These are phyloP conservation scores for Lachancea waltii DNA, from an alignment of 805 yeast genomes.

Conservation along the genomic window DNA sequence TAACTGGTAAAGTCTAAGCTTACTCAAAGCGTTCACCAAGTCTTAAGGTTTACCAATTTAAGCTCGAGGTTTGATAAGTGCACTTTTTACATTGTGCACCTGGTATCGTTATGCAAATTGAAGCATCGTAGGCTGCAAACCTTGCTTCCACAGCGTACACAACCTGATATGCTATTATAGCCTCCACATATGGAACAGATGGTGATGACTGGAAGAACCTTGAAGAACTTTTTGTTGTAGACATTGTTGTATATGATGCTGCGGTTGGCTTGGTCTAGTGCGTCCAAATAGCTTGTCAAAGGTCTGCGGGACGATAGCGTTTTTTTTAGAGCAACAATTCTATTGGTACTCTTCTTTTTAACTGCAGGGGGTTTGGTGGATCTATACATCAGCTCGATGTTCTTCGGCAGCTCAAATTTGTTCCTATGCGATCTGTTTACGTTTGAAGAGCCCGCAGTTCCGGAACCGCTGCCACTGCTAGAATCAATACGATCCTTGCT, in stretches of 20 bases:
- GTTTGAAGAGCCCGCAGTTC: constrained; percentile 13
- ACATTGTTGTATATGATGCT: constrained; percentile 28
- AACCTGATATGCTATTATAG: constrained; percentile 28
- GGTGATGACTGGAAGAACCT: constrained; percentile 30
- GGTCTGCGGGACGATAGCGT: constrained; percentile 27
- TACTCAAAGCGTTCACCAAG: too few species aligned
- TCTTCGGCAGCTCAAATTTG: constrained; percentile 29
- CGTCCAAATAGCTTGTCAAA: constrained; percentile 29
- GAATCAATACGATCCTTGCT: constrained; percentile 28
- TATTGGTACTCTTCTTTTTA: constrained; percentile 29
- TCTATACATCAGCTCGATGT: constrained; percentile 24
- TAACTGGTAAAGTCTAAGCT: too few species aligned
- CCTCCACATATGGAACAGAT: constrained; percentile 33
- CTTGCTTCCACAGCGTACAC: constrained; percentile 30
- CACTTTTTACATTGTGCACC: constrained; percentile 20
- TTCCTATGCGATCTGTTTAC: constrained; percentile 19
- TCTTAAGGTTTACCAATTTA: too few species aligned
- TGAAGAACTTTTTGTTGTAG: constrained; percentile 30
- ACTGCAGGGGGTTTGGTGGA: constrained; percentile 31
- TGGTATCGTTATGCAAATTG: constrained; percentile 30
- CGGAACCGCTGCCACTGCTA: constrained; percentile 11
- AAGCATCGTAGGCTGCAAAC: constrained; percentile 30
- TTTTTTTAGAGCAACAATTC: constrained; percentile 28
- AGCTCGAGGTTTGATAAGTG: neutral
- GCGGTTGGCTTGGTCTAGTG: constrained; percentile 26